phyloP scores from a whole-genome alignment of 441 rosid species.

The Eruca vesicaria region DNA sequence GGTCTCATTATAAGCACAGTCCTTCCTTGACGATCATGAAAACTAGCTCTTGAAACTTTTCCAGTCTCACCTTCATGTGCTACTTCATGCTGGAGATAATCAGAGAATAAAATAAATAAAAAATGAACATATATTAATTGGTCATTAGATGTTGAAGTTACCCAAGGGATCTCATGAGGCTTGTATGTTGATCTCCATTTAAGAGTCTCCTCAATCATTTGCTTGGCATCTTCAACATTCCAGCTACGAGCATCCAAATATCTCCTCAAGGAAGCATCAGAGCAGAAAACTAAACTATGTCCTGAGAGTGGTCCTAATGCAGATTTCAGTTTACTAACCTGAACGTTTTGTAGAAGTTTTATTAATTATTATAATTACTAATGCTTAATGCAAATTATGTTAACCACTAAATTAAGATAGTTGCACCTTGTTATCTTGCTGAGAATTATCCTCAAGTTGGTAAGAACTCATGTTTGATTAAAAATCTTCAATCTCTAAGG shows the following conservation, averaged over 20 bases:
- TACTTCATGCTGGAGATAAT: constrained; percentile 47
- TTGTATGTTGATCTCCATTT: constrained; percentile 69
- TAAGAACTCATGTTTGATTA: constrained; percentile 31
- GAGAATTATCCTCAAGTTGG: constrained; percentile 46
- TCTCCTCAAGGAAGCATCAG: constrained; percentile 57
- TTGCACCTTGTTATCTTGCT: constrained; percentile 62
- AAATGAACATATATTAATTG: background rate
- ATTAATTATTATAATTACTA: background rate
- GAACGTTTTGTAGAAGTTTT: background rate
- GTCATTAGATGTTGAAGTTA: constrained; percentile 16
- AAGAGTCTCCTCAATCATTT: constrained; percentile 64
- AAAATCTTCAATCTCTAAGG: background rate
- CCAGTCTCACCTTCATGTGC: constrained; percentile 83
- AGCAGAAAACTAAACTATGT: constrained; percentile 49
- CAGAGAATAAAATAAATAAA: background rate
- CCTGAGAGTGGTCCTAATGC: constrained; percentile 62
- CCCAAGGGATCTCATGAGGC: constrained; percentile 81
- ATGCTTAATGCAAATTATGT: background rate
- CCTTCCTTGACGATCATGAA: constrained; percentile 60
- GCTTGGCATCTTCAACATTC: constrained; percentile 60
- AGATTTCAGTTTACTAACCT: constrained; percentile 53
- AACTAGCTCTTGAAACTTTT: constrained; percentile 60
- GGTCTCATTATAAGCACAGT: constrained; percentile 77
- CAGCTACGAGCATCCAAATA: constrained; percentile 64
- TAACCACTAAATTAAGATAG: background rate